Conservation (phyloP, 305 asterid genomes). For the Solanum aculeatissimum region DNA sequence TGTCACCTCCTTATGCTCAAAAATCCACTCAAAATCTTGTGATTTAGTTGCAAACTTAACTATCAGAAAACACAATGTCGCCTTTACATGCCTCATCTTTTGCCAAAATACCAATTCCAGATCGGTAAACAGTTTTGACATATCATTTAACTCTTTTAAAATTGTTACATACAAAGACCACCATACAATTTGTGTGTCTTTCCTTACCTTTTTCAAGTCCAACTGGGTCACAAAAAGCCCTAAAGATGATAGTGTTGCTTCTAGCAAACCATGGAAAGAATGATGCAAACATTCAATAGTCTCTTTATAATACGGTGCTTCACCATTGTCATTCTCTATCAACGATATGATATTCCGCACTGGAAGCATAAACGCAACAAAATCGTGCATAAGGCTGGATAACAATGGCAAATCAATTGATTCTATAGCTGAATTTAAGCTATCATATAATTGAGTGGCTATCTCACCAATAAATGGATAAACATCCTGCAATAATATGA, state of each 20-base stretch:
- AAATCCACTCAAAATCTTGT: conserved; percentile 61
- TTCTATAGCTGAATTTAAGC: background rate
- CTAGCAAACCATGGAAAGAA: conserved; percentile 33
- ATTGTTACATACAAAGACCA: conserved; percentile 46
- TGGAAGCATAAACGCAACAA: conserved; percentile 25
- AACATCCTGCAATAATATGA: background rate
- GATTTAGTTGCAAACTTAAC: conserved; percentile 52
- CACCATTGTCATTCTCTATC: conserved; percentile 6
- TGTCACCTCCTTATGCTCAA: conserved; percentile 56
- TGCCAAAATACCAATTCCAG: conserved; percentile 54
- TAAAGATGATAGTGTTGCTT: conserved; percentile 20
- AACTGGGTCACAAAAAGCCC: conserved; percentile 33
- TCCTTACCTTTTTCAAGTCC: conserved; percentile 13
- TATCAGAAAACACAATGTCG: conserved; percentile 48
- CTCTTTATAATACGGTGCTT: conserved; percentile 10
- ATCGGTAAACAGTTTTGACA: conserved; percentile 45
- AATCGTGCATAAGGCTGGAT: conserved; percentile 26
- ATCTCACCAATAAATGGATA: conserved; percentile 46
- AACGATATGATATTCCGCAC: conserved; percentile 15
- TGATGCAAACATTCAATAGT: conserved; percentile 22
- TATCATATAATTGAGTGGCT: conserved; percentile 23
- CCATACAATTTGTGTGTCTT: conserved; percentile 13
- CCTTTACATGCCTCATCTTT: conserved; percentile 35
- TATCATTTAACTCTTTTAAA: conserved; percentile 46
- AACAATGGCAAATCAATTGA: conserved; percentile 7